Conservation (phyloP, 2,329 filamentous ascomycete genomes). For the Calycina herbarum region DNA sequence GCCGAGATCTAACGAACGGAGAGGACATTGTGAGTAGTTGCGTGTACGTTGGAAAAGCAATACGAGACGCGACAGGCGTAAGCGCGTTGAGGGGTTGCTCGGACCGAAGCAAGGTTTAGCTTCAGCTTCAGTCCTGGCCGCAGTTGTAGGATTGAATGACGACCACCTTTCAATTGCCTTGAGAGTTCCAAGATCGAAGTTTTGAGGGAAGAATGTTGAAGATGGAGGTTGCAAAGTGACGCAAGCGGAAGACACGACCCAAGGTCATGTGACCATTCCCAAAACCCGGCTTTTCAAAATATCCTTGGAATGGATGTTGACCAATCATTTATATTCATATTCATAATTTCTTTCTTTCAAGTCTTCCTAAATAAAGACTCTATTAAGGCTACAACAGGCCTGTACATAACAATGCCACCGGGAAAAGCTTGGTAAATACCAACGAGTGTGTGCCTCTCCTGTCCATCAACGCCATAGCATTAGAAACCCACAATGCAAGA, state of each 20-base stretch:
- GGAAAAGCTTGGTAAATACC: slow-evolving; percentile 15
- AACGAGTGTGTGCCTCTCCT: slow-evolving; percentile 33
- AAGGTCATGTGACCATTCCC: neutral
- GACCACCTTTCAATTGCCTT: neutral
- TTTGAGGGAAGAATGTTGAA: too few relatives aligned
- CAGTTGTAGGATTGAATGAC: neutral
- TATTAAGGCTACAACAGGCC: slow-evolving; percentile 17
- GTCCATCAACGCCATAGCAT: slow-evolving; percentile 31
- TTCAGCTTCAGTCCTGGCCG: neutral
- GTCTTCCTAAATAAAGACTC: slow-evolving; percentile 18
- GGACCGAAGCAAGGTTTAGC: too few relatives aligned
- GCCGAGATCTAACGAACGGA: neutral
- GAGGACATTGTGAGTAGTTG: neutral
- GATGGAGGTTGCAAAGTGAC: neutral
- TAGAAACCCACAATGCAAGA: slow-evolving; percentile 21
- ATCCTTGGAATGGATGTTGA: neutral
- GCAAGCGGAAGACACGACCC: neutral
- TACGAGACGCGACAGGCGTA: neutral
- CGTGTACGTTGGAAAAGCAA: neutral
- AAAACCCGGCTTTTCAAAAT: neutral
- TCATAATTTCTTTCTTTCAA: slow-evolving; percentile 14
- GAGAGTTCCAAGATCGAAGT: neutral
- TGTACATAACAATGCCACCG: slow-evolving; percentile 5
- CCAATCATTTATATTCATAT: neutral
- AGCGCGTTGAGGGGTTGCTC: neutral